These are phyloP conservation scores for Cladophialophora chaetospira DNA, from an alignment of 2,329 filamentous ascomycete species.

Conservation along the genomic window DNA sequence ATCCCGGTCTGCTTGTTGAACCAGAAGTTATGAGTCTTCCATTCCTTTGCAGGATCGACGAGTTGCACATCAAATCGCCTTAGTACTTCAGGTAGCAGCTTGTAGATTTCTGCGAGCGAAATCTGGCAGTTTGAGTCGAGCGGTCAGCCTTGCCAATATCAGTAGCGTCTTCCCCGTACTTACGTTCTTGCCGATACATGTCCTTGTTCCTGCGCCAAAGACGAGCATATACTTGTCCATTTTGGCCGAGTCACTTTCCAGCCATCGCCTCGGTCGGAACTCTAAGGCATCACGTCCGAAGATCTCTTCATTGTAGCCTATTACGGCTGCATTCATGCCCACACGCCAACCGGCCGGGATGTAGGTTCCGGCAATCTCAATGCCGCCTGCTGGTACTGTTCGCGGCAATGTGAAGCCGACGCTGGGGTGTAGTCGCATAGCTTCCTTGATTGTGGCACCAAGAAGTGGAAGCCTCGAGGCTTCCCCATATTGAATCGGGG, in stretches of 20 bases:
- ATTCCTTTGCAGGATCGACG: slow-evolving; percentile 9
- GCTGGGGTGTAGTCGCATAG: slow-evolving; percentile 29
- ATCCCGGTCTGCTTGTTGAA: slow-evolving; percentile 7
- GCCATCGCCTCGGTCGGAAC: slow-evolving; percentile 33
- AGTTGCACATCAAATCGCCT: not conserved
- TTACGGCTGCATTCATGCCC: slow-evolving; percentile 30
- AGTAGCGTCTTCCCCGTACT: not conserved
- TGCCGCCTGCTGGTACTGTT: slow-evolving; percentile 25
- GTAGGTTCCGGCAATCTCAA: slow-evolving; percentile 22
- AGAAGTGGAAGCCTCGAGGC: slow-evolving; percentile 26
- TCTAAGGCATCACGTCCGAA: slow-evolving; percentile 33
- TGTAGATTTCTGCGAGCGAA: slow-evolving; percentile 6
- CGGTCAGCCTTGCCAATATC: slow-evolving; percentile 3
- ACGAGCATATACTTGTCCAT: slow-evolving; percentile 29
- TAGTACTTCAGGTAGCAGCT: not conserved
- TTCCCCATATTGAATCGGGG: slow-evolving; percentile 21
- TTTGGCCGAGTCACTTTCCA: slow-evolving; percentile 17
- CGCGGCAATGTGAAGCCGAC: slow-evolving; percentile 33
- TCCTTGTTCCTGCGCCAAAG: slow-evolving; percentile 27
- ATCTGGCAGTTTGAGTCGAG: slow-evolving; percentile 11
- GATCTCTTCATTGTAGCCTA: slow-evolving; percentile 28
- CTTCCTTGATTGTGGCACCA: slow-evolving; percentile 30
- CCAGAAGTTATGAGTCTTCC: slow-evolving; percentile 7
- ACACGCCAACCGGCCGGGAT: slow-evolving; percentile 24
- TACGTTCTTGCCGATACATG: slow-evolving; percentile 29